Conservation (phyloP, 768 basidiomycete species). For the Hygrophoropsis aurantiaca region DNA sequence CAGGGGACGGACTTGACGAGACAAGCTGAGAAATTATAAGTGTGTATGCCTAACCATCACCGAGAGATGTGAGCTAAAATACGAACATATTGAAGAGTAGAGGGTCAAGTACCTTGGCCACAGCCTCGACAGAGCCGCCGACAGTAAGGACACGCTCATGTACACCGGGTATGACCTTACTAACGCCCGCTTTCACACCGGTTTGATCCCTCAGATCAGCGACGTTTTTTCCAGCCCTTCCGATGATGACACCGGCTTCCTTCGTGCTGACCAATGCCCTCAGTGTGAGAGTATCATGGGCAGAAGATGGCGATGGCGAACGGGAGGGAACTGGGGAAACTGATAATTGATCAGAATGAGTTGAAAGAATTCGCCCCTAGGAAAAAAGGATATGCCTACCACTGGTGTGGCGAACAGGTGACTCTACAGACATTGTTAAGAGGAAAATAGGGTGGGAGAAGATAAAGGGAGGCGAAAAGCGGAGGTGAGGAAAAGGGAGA, state of each 20-base stretch:
- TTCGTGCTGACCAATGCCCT: constrained; percentile 96
- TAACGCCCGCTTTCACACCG: constrained; percentile 97
- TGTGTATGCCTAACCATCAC: constrained; percentile 73
- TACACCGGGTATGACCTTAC: constrained; percentile 96
- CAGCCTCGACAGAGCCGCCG: constrained; percentile 87
- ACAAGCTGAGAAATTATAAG: constrained; percentile 93
- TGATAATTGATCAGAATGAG: constrained; percentile 19
- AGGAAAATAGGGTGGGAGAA: constrained; percentile 31
- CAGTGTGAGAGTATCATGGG: constrained; percentile 79
- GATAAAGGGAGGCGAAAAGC: constrained; percentile 25
- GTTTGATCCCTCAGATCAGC: constrained; percentile 94
- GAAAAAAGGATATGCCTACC: constrained; percentile 37
- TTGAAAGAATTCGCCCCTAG: constrained; percentile 11
- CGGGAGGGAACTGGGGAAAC: constrained; percentile 67
- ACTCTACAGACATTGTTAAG: constrained; percentile 65
- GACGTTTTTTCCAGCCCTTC: constrained; percentile 96
- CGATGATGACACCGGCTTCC: constrained; percentile 96
- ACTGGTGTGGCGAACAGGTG: constrained; percentile 52
- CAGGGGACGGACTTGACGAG: constrained; percentile 69
- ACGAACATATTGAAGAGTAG: constrained; percentile 1
- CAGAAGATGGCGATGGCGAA: constrained; percentile 64
- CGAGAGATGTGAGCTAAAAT: constrained; percentile 10
- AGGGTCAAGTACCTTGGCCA: constrained; percentile 70
- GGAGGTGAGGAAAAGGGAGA: constrained; percentile 27
- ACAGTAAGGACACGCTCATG: constrained; percentile 97